Percentiles rank a stretch among this genome's conserved stretches.
Evolutionary conservation across 169 alveolate species (phyloP).

Genomic region (Plasmodium coatneyi): DNA sequence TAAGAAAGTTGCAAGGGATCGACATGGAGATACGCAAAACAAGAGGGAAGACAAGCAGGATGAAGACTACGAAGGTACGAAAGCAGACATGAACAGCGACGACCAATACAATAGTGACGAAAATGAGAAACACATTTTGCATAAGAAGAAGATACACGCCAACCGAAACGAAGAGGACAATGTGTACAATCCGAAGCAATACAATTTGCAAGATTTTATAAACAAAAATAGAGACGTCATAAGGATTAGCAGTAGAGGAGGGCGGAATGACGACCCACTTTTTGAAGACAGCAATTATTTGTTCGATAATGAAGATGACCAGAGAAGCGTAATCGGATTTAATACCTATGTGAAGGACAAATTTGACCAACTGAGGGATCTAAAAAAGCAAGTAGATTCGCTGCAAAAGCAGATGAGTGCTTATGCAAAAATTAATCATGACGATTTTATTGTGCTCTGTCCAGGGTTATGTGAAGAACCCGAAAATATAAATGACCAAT

Average conservation of each 20-base stretch:
- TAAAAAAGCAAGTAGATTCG: constrained; percentile 49
- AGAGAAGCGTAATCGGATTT: constrained; percentile 45
- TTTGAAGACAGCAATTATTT: constrained; percentile 21
- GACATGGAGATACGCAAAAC: neutral
- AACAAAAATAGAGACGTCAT: constrained; percentile 71
- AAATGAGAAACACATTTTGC: neutral
- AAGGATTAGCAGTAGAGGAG: constrained; percentile 1
- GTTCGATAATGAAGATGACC: constrained; percentile 70
- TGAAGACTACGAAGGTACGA: neutral
- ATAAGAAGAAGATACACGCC: neutral
- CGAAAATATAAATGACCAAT: constrained; percentile 73
- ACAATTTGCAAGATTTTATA: constrained; percentile 55
- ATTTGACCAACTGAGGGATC: constrained; percentile 47
- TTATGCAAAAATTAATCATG: constrained; percentile 45
- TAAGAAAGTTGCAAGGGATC: constrained; percentile 32
- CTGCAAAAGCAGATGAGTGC: constrained; percentile 40
- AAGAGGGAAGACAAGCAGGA: constrained; percentile 27
- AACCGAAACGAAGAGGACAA: constrained; percentile 12
- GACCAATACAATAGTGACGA: constrained; percentile 1
- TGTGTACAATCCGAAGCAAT: constrained; percentile 45
- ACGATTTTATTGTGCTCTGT: constrained; percentile 57
- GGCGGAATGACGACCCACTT: neutral
- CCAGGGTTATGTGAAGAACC: constrained; percentile 77
- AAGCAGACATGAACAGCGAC: neutral
- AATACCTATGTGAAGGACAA: constrained; percentile 54